Conservation (phyloP, 768 basidiomycete genomes). For the Candolleomyces efflorescens region DNA sequence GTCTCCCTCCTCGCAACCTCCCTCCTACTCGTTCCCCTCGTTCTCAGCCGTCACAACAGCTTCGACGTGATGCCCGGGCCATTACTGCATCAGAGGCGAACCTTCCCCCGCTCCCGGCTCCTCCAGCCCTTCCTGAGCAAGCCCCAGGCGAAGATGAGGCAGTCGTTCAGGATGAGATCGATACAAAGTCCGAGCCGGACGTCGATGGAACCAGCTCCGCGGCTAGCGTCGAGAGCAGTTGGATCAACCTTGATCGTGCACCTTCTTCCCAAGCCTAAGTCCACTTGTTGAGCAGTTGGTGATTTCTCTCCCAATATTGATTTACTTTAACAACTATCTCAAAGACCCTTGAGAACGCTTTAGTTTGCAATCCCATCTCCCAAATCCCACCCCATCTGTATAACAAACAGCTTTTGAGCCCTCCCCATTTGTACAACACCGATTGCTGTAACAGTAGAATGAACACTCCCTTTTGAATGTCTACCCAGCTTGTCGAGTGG, state of each 20-base stretch:
- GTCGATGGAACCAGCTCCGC: constrained; percentile 56
- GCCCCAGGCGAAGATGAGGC: neutral
- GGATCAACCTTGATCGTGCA: constrained; percentile 54
- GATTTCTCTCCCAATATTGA: neutral
- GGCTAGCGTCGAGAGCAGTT: constrained; percentile 56
- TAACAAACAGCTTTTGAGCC: neutral
- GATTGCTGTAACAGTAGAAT: neutral
- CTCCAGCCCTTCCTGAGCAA: neutral
- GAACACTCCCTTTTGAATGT: neutral
- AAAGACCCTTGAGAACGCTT: too few species aligned
- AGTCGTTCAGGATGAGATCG: constrained; percentile 26
- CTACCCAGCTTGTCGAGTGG: neutral
- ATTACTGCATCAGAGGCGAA: constrained; percentile 3
- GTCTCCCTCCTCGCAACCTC: constrained; percentile 28
- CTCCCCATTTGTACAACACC: neutral
- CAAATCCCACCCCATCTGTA: neutral
- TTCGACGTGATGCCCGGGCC: neutral
- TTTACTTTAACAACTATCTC: constrained; percentile 1
- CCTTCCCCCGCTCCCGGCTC: neutral
- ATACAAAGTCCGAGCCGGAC: constrained; percentile 61
- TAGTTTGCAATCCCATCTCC: neutral
- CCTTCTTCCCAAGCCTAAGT: neutral
- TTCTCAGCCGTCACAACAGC: neutral
- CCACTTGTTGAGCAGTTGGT: too few species aligned
- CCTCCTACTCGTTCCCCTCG: constrained; percentile 13